These are phyloP conservation scores for Passalora sequoiae DNA, from an alignment of 2,329 filamentous ascomycete species.

Conservation along the genomic window DNA sequence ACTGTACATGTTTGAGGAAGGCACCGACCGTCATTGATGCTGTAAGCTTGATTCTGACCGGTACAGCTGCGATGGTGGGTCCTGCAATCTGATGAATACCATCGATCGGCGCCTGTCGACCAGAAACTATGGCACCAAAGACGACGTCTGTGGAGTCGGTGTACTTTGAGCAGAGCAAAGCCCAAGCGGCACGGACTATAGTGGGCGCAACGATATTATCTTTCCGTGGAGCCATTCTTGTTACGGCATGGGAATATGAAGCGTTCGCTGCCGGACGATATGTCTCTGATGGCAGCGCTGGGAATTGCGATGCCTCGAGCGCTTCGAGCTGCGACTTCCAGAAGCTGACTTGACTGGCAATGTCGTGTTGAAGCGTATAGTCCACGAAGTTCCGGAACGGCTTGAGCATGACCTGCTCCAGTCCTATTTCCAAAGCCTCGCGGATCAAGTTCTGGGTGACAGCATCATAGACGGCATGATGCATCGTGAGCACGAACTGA, in stretches of 20 bases:
- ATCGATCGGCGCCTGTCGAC: constrained; percentile 9
- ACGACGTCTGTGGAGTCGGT: constrained; percentile 7
- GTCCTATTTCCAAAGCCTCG: neutral
- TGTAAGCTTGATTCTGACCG: constrained; percentile 3
- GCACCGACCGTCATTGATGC: neutral
- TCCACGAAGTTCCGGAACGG: neutral
- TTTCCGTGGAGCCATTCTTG: neutral
- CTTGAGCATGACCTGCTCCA: neutral
- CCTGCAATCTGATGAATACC: constrained; percentile 9
- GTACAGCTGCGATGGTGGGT: constrained; percentile 15
- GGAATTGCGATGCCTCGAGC: constrained; percentile 33
- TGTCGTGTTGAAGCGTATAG: neutral
- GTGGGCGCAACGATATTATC: constrained; percentile 4
- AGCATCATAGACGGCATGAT: constrained; percentile 39
- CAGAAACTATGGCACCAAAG: constrained; percentile 9
- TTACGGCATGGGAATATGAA: neutral
- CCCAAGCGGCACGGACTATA: constrained; percentile 10
- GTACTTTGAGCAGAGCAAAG: constrained; percentile 8
- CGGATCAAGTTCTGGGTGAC: neutral
- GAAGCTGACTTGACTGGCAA: constrained; percentile 16
- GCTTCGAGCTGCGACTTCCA: constrained; percentile 33
- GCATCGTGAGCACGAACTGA: constrained; percentile 18
- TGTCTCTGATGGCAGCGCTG: constrained; percentile 25
- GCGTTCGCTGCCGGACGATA: constrained; percentile 9
- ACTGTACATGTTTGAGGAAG: constrained; percentile 8